phyloP scores from a whole-genome alignment of 2,329 filamentous ascomycete species.

The Aspergillus chevalieri region DNA sequence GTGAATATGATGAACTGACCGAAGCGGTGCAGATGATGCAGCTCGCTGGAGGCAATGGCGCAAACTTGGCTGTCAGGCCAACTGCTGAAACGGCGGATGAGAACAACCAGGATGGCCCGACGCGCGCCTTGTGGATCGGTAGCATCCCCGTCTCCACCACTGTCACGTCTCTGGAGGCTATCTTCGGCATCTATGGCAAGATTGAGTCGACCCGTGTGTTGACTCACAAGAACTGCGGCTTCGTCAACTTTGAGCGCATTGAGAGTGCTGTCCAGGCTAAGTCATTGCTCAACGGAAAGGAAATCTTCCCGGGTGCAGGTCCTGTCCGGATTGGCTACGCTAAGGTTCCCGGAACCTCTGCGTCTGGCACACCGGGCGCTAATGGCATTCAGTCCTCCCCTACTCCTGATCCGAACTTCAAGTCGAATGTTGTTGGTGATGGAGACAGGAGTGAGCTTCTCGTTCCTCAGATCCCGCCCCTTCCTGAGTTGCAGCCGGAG shows the following conservation, averaged over 20 bases:
- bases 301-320: conserved; percentile 95
- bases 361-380: conserved; percentile 72
- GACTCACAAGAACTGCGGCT: conserved; percentile 98
- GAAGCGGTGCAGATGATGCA: conserved; percentile 78
- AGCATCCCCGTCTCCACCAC: conserved; percentile 97
- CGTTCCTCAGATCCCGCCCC: conserved; percentile 57
- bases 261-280: conserved; percentile 90
- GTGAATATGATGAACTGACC: conserved; percentile 72
- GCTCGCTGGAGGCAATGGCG: conserved; percentile 37
- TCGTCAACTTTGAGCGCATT: conserved; percentile 91
- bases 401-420: conserved; percentile 74
- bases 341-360: conserved; percentile 83
- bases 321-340: conserved; percentile 95
- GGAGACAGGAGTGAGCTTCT: conserved; percentile 26
- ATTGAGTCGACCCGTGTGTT: conserved; percentile 89
- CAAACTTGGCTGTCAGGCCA: conserved; percentile 59
- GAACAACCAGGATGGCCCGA: conserved; percentile 76
- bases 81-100: conserved; percentile 66
- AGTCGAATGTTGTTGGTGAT: conserved; percentile 25
- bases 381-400: conserved; percentile 85
- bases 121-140: conserved; percentile 90
- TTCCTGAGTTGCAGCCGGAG: conserved; percentile 73
- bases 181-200: conserved; percentile 87
- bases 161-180: conserved; percentile 86
- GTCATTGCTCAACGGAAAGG: conserved; percentile 83